phyloP scores from a whole-genome alignment of 2,329 filamentous ascomycete genomes.

The Fusarium ramigenum region DNA sequence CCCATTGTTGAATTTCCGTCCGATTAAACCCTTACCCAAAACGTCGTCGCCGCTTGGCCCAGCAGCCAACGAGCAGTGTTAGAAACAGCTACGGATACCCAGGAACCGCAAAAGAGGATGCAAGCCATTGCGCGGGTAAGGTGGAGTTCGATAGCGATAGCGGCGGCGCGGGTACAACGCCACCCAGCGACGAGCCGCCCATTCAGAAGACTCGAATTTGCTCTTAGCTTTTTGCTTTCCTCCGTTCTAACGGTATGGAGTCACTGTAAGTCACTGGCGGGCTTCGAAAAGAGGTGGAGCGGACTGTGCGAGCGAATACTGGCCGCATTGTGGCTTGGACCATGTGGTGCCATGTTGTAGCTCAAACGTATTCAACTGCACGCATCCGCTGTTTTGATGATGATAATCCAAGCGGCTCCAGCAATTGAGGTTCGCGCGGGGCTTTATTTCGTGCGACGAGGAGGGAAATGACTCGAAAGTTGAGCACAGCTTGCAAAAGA shows the following conservation, averaged over 20 bases:
- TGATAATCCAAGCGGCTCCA: conserved; percentile 2
- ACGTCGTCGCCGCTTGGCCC: conserved; percentile 13
- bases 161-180: conserved; percentile 24
- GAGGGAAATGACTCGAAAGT: conserved; percentile 22
- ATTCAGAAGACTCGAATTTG: conserved; percentile 18
- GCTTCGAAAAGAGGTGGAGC: background rate
- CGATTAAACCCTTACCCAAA: conserved; percentile 19
- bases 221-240: background rate
- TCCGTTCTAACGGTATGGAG: background rate
- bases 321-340: conserved; percentile 10
- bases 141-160: conserved; percentile 39
- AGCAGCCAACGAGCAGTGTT: conserved; percentile 6
- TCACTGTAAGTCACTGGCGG: background rate
- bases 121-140: conserved; percentile 35
- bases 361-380: background rate
- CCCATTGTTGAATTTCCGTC: conserved; percentile 11
- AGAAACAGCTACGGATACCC: background rate
- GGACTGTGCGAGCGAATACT: conserved; percentile 14
- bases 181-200: conserved; percentile 14
- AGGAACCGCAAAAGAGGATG: conserved; percentile 23
- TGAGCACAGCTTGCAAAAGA: background rate
- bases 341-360: conserved; percentile 31
- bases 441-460: conserved; percentile 20
- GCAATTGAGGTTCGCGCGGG: background rate
- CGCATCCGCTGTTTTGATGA: conserved; percentile 2